Base-by-base conservation (phyloP, 1,284 basidiomycete species). In the Papiliotrema flavescens region DNA sequence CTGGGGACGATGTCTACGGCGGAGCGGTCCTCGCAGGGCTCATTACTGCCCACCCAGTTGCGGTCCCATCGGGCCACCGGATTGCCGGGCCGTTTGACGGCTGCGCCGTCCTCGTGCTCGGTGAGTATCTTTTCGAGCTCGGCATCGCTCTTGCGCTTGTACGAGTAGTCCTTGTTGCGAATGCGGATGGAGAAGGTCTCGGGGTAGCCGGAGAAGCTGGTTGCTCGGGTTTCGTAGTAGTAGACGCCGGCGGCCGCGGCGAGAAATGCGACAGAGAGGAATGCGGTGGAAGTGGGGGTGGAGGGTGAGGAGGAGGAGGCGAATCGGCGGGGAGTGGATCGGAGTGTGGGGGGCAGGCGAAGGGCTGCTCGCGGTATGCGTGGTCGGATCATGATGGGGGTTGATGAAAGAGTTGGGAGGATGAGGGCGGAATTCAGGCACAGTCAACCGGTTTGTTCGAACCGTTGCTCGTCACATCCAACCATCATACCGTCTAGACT, bases 1-100 rank as follows among this genome's bases (percentile, higher is more conserved):
- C 70, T 52, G 2, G 67, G 65, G 19, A 95, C 78, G 55, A 95
- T 79, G 53, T 86, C 84, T 54, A 83, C 82, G 2, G 88, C 84
- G 62, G 85, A 82, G 19, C 90, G 85, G 71, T 97, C 93, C 75
- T 97, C 93, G 53, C 95, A 87, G 17, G 91, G 90, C 59, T 89
- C 84, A 69, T 97, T 97, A 6, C 90, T 87, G 1, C 89, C 79
- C 36, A 97, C 77, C 45, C 81, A 83, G 20, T 89, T 89, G 1
- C 87, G 91, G 48, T 86, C 82, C 75, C 88, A 86, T 37, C 70
- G 82, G 83, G 64, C 51, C 1, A 77, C 73, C 2, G 73, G 69
- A 57, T 75, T 76, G 1, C 72, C 68, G 2, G 37, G 49, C 41
- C 60, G 49, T 11, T 37, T 63, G 9, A 57, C 54, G 9, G 26